Percentiles rank a stretch among this genome's conserved stretches.
Evolutionary conservation across 192 early-diverging fungal species (phyloP).

Genomic region (Gaertneriomyces semiglobifer): DNA sequence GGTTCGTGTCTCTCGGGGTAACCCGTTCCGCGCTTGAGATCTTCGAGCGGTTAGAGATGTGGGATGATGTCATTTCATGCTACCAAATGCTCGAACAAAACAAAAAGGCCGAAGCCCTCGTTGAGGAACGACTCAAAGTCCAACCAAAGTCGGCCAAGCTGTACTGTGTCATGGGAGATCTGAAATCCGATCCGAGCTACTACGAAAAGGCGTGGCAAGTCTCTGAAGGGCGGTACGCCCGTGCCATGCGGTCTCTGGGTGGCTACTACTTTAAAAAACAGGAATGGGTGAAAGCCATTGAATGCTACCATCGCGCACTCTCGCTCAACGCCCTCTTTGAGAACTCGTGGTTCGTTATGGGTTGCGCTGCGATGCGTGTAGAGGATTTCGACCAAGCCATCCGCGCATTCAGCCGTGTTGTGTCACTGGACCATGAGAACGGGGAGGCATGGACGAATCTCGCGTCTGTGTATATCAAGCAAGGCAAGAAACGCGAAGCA

Average conservation of each 20-base stretch:
- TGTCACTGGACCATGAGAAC: constrained; percentile 66
- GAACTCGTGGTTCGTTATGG: constrained; percentile 93
- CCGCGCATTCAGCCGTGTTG: constrained; percentile 72
- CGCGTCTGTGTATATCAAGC: constrained; percentile 73
- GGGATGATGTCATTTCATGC: constrained; percentile 92
- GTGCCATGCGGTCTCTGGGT: constrained; percentile 94
- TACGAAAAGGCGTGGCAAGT: constrained; percentile 90
- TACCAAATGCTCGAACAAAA: constrained; percentile 80
- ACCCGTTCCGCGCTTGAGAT: constrained; percentile 90
- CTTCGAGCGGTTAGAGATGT: constrained; percentile 89
- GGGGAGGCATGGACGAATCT: constrained; percentile 98
- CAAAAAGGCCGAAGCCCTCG: constrained; percentile 79
- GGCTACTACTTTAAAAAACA: constrained; percentile 67
- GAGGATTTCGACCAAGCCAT: constrained; percentile 73
- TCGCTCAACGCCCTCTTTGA: constrained; percentile 92
- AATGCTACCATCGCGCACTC: constrained; percentile 78
- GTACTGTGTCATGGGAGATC: constrained; percentile 86
- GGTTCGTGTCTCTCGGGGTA: constrained; percentile 82
- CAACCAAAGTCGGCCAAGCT: constrained; percentile 77
- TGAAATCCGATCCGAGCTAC: constrained; percentile 67
- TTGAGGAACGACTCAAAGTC: constrained; percentile 61
- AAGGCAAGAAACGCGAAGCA: constrained; percentile 74
- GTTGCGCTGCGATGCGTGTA: constrained; percentile 84
- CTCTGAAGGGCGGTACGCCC: constrained; percentile 73
- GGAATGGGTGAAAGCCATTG: constrained; percentile 63